Base-by-base conservation (phyloP, 768 basidiomycete species). In the Rubroboletus pulcherrimus region DNA sequence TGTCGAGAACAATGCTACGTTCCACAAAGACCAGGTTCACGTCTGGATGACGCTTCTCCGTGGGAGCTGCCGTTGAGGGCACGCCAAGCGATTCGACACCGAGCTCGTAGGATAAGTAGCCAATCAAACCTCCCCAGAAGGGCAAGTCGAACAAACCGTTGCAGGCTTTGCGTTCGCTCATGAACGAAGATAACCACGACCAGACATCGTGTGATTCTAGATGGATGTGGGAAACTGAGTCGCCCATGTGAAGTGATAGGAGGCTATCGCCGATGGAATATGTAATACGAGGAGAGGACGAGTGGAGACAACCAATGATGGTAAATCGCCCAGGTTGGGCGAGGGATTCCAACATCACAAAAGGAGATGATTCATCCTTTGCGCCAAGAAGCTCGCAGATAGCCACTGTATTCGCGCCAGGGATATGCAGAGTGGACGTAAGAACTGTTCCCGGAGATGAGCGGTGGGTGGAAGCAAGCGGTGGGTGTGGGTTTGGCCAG, bases 81-180 rank as follows among this genome's bases (percentile, higher is more conserved):
- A 86, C 73, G 21, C 74, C 67, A 26, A 91, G 70, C 7, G 81
- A 75, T 42, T 79, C 71, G 6, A 85, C 78, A 12, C 90, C 91
- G 17, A 91, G 75, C 68, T 92, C 91, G 64, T 93, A 93, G 61
- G 87, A 88, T 56, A 93, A 71, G 56, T 81, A 83, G 9, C 91
- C 91, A 24, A 92, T 70, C 14, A 93, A 74, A 24, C 91, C 91
- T 35, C 90, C 91, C 89, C 90, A 91, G 67, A 93, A 93, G 0
- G 90, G 91, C 42, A 84, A 68, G 10, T 83, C 77, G 7, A 75
- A 60, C 40, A 63, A 63, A 4, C 88, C 87, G 24, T 76, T 76
- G 24, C 61, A 56, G 9, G 78, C 81, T 55, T 74, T 77, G 47
- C 73, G 76, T 19, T 71, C 58, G 34, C 74, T 78, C 85, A 91